Evolutionary conservation across 257 asterid genomes (phyloP), one percentile per base, ranked within the genome.

Genomic region (Gynochthodes officinalis): DNA sequence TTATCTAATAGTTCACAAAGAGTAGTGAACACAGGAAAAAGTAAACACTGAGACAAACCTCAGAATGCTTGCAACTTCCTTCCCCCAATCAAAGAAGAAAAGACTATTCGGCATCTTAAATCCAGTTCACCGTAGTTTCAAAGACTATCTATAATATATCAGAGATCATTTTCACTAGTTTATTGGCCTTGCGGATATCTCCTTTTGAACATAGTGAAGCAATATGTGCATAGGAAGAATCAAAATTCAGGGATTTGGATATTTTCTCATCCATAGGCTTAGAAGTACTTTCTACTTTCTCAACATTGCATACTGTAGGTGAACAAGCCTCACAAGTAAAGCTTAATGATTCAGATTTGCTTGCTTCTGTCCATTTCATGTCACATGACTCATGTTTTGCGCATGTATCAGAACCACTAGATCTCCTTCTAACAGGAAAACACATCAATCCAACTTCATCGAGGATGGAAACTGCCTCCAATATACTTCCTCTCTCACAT

Each of bases 401-500:
- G 19, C 30, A 76, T 68, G 63, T 69, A 69, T 43, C 75, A 71
- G 32, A 37, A 75, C 73, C 61, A 58, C 62, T 71, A 71, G 55
- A 70, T 58, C 65, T 73, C 77, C 75, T 81, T 69, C 73, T 73
- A 16, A 35, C 71, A 54, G 89, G 76, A 78, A 86, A 86, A 84
- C 83, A 63, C 54, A 74, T 57, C 7, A 87, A 80, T 43, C 74
- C 90, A 61, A 91, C 88, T 86, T 91, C 93, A 72, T 90, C 86
- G 46, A 94, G 94, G 67, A 94, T 75, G 39, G 84, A 69, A 78
- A 91, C 83, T 40, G 98, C 95, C 79, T 91, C 97, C 30, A 57
- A 77, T 72, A 94, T 86, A 65, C 84, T 83, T 65, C 99, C 99
- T 82, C 77, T 89, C 75, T 94, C 96, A 70, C 97, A 94, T 64